phyloP scores from a whole-genome alignment of 2,329 filamentous ascomycete genomes.

The Pseudogymnoascus sp. region DNA sequence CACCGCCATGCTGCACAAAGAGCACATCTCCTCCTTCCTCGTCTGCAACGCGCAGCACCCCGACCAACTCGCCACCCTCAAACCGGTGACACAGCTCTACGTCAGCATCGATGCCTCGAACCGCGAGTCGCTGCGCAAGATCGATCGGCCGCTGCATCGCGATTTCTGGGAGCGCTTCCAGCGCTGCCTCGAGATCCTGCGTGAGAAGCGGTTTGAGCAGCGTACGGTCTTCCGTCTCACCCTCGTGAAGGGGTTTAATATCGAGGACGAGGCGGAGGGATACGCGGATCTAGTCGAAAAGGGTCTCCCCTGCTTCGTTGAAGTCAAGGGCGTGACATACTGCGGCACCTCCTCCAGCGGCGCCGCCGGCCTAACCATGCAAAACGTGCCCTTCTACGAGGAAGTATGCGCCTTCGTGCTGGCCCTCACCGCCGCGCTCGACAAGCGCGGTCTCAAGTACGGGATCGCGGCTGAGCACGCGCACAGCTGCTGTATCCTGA shows the following conservation, averaged over 20 bases:
- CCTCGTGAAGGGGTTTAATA: constrained; percentile 95
- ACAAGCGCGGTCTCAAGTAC: constrained; percentile 64
- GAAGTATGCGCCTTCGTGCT: constrained; percentile 79
- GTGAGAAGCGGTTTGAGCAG: constrained; percentile 73
- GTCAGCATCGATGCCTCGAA: constrained; percentile 94
- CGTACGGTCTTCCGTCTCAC: constrained; percentile 92
- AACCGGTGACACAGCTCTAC: constrained; percentile 88
- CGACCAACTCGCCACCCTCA: constrained; percentile 71
- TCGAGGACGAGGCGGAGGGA: constrained; percentile 83
- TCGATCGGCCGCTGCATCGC: constrained; percentile 84
- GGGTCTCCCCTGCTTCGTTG: constrained; percentile 82
- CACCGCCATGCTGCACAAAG: constrained; percentile 68
- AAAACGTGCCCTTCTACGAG: constrained; percentile 92
- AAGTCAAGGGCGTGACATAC: constrained; percentile 95
- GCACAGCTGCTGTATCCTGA: constrained; percentile 84
- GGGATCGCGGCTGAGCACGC: constrained; percentile 92
- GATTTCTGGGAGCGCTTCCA: constrained; percentile 98
- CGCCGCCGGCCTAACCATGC: constrained; percentile 85
- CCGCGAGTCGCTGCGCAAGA: constrained; percentile 74
- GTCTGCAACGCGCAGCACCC: constrained; percentile 98
- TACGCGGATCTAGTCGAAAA: constrained; percentile 84
- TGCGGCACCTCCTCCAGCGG: constrained; percentile 83
- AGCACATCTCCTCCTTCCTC: constrained; percentile 86
- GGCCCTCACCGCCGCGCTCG: constrained; percentile 61
- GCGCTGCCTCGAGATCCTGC: constrained; percentile 79